Conservation (phyloP, 169 alveolate species). For the Eimeria sp. region DNA sequence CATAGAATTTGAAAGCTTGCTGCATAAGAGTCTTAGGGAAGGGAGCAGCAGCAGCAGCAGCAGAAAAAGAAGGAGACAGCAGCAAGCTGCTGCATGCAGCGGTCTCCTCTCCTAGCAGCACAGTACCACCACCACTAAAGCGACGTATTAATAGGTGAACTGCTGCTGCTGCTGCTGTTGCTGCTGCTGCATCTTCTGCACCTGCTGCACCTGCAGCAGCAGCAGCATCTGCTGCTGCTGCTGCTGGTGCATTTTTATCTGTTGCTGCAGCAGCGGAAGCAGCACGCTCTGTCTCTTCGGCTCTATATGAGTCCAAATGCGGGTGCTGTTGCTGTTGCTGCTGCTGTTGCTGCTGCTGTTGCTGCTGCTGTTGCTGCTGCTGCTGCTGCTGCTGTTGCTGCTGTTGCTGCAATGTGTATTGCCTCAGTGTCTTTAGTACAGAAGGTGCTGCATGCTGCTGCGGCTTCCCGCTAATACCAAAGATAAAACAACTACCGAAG, state of each 20-base stretch:
- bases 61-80: background rate
- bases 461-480: conserved; percentile 10
- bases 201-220: background rate
- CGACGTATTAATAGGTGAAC: background rate
- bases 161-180: background rate
- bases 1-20: background rate
- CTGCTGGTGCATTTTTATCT: background rate
- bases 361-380: background rate
- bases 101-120: background rate
- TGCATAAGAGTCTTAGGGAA: background rate
- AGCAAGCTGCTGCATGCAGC: background rate
- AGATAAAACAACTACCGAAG: background rate
- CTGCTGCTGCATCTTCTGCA: background rate
- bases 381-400: conserved; percentile 13
- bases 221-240: background rate
- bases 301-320: background rate
- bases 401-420: background rate
- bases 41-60: background rate
- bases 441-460: background rate
- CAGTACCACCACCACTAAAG: conserved; percentile 23
- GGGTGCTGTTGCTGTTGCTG: background rate
- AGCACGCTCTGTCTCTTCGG: background rate
- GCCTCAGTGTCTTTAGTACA: background rate
- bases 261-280: background rate
- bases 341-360: background rate